phyloP scores from a whole-genome alignment of 2,329 filamentous ascomycete genomes.

The Paramyrothecium sp. region DNA sequence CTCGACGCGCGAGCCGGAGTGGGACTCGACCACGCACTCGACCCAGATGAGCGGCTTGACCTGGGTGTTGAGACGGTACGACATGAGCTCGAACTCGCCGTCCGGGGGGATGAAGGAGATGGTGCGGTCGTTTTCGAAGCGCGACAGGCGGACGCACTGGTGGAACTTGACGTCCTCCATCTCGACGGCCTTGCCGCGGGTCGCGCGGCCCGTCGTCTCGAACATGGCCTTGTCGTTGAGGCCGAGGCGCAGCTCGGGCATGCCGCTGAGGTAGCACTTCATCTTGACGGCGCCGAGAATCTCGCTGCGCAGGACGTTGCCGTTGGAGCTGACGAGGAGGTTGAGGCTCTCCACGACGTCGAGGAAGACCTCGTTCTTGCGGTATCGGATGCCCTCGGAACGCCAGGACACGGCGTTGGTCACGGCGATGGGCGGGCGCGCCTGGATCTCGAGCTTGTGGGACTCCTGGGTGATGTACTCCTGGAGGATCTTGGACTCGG shows the following conservation, averaged over 20 bases:
- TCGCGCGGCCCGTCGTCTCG: conserved; percentile 91
- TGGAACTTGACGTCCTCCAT: conserved; percentile 99
- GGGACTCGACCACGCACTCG: conserved; percentile 93
- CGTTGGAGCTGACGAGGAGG: conserved; percentile 87
- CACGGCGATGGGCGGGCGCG: conserved; percentile 92
- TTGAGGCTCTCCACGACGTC: conserved; percentile 97
- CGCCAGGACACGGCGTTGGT: conserved; percentile 98
- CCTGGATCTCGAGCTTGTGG: conserved; percentile 96
- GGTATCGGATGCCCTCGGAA: conserved; percentile 95
- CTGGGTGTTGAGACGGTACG: conserved; percentile 96
- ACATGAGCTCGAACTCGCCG: conserved; percentile 99
- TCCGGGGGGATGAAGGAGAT: conserved; percentile 99
- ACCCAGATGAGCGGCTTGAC: conserved; percentile 99
- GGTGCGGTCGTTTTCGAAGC: conserved; percentile 97
- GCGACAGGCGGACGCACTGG: conserved; percentile 90
- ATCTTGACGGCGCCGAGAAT: conserved; percentile 98
- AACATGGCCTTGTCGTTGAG: conserved; percentile 99
- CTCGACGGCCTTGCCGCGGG: conserved; percentile 93
- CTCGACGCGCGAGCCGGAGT: conserved; percentile 92
- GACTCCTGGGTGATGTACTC: conserved; percentile 99
- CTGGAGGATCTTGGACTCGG: conserved; percentile 96
- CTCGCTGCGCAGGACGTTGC: conserved; percentile 93
- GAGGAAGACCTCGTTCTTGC: conserved; percentile 99
- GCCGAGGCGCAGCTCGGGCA: conserved; percentile 92
- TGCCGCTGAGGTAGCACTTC: conserved; percentile 98